Base-by-base conservation (phyloP, 352 stramenopile species). In the Phytophthora quininea region DNA sequence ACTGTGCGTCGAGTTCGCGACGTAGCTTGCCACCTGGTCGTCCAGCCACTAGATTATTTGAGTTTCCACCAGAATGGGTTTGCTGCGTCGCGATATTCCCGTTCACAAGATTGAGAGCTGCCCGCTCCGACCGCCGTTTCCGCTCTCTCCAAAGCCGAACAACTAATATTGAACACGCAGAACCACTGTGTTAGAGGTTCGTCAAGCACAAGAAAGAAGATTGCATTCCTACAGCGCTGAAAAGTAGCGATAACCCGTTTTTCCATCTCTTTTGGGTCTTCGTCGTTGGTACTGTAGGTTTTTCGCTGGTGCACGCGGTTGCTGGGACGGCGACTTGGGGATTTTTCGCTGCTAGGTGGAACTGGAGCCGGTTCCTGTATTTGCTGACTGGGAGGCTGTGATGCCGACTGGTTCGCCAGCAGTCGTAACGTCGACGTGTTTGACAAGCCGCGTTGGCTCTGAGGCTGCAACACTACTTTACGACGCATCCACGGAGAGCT, bases 81-180 rank as follows among this genome's bases (percentile, higher is more conserved):
- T 58, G 45, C 14, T 74, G 57, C 1, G 30, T 30, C 45, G 59
- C 59, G 5, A 66, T 51, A 53, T 71, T 73, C 9, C 77, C 76
- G 24, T 84, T 86, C 54, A 90, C 78, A 35, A 82, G 71, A 24
- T 52, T 89, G 2, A 90, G 56, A 24, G 79, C 80, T n/a, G 63
- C 67, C 9, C 73, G 75, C 45, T 92, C 79, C 12, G 70, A 74
- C 45, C 69, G 69, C 1, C 73, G 71, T 57, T 86, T 88, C 19
- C 81, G 77, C 12, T 89, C 79, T 19, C 83, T 69, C 83, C 83
- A 92, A 37, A 89, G 57, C 8, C 78, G 70, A 51, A 90, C 83
- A 63, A 92, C 83, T 91, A 27, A 3, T 10, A n/a, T 45, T 19
- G 45, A 10, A 2, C 24, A 29, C 9, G 56, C 6, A 4, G 4